These are phyloP conservation scores for Fraxinus ornus DNA, from an alignment of 305 asterid species.

Conservation along the genomic window DNA sequence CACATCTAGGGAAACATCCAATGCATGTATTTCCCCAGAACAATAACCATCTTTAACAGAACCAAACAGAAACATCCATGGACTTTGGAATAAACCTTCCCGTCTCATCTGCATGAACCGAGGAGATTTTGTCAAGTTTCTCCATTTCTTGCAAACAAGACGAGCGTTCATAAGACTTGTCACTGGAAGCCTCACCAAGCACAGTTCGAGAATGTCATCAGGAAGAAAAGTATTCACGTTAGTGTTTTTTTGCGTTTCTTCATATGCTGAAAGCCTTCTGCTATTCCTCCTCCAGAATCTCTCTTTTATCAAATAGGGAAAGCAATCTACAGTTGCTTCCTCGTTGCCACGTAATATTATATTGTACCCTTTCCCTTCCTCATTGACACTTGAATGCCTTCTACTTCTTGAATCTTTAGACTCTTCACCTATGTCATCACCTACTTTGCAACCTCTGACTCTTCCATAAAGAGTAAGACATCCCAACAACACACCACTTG, in stretches of 20 bases:
- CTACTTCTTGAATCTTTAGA: conserved; percentile 47
- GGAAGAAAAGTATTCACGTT: conserved; percentile 64
- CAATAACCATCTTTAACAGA: conserved; percentile 74
- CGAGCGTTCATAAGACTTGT: conserved; percentile 78
- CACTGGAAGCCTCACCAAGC: conserved; percentile 80
- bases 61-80: conserved; percentile 88
- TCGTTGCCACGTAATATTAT: conserved; percentile 46
- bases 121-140: conserved; percentile 56
- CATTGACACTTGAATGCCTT: conserved; percentile 68
- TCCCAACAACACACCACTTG: conserved; percentile 55
- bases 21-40: conserved; percentile 79
- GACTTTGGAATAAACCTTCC: conserved; percentile 61
- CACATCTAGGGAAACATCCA: conserved; percentile 63
- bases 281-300: conserved; percentile 62
- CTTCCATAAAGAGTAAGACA: conserved; percentile 71
- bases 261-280: conserved; percentile 41
- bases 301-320: conserved; percentile 60
- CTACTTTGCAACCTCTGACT: conserved; percentile 93
- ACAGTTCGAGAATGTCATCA: conserved; percentile 82
- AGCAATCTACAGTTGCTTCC: conserved; percentile 65
- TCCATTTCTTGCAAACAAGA: conserved; percentile 91
- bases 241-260: conserved; percentile 32
- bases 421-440: conserved; percentile 74
- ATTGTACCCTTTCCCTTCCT: conserved; percentile 55
- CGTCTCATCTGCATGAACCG: conserved; percentile 77